Evolutionary conservation across 2,329 filamentous ascomycete species (phyloP).

Genomic region (Venturia nashicola): DNA sequence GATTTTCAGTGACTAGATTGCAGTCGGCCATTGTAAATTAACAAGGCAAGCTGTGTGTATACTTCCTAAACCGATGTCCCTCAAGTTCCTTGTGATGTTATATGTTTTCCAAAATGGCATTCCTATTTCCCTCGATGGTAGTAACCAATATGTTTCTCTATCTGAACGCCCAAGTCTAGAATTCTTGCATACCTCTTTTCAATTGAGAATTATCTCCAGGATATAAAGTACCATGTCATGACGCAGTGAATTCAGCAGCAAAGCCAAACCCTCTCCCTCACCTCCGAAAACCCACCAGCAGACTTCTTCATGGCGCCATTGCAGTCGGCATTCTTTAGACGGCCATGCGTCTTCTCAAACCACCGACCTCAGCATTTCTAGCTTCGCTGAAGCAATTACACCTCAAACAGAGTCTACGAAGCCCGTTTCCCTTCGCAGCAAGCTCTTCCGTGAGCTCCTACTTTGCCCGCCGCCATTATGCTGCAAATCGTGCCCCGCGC

Average conservation of each 20-base stretch:
- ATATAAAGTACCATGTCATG: neutral
- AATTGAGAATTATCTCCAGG: neutral
- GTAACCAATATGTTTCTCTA: too few relatives aligned
- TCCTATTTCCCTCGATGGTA: too few relatives aligned
- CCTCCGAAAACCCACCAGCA: neutral
- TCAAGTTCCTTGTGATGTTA: neutral
- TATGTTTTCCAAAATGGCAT: neutral
- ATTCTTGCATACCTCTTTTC: too few relatives aligned
- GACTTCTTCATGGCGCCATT: neutral
- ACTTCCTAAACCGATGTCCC: neutral
- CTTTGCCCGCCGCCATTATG: conserved; percentile 8
- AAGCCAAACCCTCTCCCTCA: neutral
- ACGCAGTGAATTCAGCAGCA: neutral
- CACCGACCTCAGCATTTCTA: neutral
- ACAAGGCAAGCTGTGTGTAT: neutral
- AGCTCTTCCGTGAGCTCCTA: neutral
- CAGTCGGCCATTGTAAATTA: neutral
- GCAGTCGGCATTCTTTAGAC: neutral
- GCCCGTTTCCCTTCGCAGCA: conserved; percentile 15
- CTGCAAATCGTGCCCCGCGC: conserved; percentile 16
- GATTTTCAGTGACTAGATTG: neutral
- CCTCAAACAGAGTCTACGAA: conserved; percentile 12
- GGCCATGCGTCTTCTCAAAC: conserved; percentile 2
- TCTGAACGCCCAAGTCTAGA: too few relatives aligned
- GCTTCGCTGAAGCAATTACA: conserved; percentile 17